A percentile compares a stretch with the other conserved stretches of the same genome.
phyloP scores from a whole-genome alignment of 441 rosid genomes.

The Croton laevigatus region DNA sequence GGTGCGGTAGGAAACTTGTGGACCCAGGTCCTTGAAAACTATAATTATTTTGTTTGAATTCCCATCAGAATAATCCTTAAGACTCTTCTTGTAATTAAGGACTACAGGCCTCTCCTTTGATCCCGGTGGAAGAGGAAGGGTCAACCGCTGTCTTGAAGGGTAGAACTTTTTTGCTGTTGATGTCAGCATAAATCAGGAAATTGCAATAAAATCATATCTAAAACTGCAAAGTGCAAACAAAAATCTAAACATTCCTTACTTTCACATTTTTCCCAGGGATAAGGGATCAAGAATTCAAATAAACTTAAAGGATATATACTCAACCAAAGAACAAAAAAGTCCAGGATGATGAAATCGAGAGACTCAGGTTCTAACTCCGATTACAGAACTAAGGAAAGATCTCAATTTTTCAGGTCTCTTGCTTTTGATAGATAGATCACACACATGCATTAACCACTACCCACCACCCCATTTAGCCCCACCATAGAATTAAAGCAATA shows the following conservation, averaged over 20 bases:
- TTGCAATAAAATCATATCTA: conserved; percentile 15
- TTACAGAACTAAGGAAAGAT: neutral
- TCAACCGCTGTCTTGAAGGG: conserved; percentile 96
- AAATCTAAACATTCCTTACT: neutral
- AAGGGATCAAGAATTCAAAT: neutral
- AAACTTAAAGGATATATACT: neutral
- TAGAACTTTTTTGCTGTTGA: conserved; percentile 76
- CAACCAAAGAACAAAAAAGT: neutral
- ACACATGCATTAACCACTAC: neutral
- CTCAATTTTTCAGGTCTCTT: neutral
- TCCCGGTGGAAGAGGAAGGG: conserved; percentile 75
- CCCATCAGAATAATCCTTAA: conserved; percentile 68
- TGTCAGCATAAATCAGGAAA: conserved; percentile 18
- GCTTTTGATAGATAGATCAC: neutral
- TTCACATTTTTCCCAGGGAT: neutral
- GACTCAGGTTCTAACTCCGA: neutral
- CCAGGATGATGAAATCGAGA: neutral
- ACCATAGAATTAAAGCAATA: neutral
- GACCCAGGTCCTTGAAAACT: conserved; percentile 89
- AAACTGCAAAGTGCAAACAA: neutral
- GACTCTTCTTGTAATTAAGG: conserved; percentile 65
- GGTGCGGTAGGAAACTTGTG: conserved; percentile 93
- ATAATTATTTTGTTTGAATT: conserved; percentile 53
- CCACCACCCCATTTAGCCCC: neutral
- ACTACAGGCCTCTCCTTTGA: conserved; percentile 69